Base-by-base conservation (phyloP, 2,329 filamentous ascomycete genomes). In the Diaporthe vexans region DNA sequence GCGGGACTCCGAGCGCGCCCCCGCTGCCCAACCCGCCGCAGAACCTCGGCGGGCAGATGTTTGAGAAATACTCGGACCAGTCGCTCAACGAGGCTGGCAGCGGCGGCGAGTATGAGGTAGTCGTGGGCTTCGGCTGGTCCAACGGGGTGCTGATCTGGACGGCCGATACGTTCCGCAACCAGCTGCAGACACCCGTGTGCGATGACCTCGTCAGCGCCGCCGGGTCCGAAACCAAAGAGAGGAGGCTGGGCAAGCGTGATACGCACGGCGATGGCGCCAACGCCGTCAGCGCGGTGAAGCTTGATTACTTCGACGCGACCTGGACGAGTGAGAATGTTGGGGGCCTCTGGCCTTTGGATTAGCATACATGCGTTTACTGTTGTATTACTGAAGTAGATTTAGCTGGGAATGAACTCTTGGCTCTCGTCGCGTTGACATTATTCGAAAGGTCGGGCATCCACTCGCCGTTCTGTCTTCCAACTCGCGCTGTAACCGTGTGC, bases 51-150 rank as follows among this genome's bases (percentile, higher is more conserved):
- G 92, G 92, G 29, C 90, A 89, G 80, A 93, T 94, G 85, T 94
- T 93, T 79, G 92, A 94, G 81, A 93, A 93, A 85, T 93, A 93
- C 79, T 85, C 84, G 17, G 90, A 92, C 77, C 88, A 88, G 73
- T 82, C 88, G 10, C 90, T 87, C 59, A 91, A 92, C 76, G 88
- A 87, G 0, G 90, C 89, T 1, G 92, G 92, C 37, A 84, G 90
- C 9, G 92, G 92, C 8, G 92, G 92, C 76, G 92, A 93, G 84
- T 93, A 93, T 80, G 87, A 89, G 71, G 91, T 93, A 8, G 91
- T 93, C 3, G 90, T 93, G 82, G 91, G 92, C 1, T 94, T 94
- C 77, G 92, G 91, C 9, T 94, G 92, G 92, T 90, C 89, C 0
- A 93, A 93, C 77, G 92, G 92, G 40, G 91, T 93, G 70, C 81